phyloP scores from a whole-genome alignment of 164 flowering plant species.

The Kingdonia uniflora region DNA sequence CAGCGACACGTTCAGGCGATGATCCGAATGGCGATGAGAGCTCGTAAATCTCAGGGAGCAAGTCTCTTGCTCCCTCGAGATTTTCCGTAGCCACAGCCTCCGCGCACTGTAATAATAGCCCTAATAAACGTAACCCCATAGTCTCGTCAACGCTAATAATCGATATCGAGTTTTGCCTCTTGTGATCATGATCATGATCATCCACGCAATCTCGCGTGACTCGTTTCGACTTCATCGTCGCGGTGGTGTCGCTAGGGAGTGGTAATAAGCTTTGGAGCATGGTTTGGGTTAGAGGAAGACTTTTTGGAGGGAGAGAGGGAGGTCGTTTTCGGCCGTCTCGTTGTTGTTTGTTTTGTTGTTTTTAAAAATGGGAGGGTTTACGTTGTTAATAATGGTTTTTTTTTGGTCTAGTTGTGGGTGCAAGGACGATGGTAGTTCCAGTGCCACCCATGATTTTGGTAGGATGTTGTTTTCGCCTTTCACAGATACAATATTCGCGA shows the following conservation, averaged over 20 bases:
- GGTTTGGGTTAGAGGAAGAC: not conserved
- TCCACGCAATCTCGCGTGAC: conserved; percentile 8
- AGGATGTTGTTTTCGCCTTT: no score
- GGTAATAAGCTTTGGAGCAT: conserved; percentile 20
- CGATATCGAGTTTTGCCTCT: conserved; percentile 11
- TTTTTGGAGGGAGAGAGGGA: not conserved
- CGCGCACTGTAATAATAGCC: conserved; percentile 77
- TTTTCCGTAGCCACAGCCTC: conserved; percentile 69
- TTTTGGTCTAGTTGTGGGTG: no score
- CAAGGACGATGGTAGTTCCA: no score
- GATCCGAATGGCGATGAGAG: conserved; percentile 81
- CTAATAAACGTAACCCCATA: conserved; percentile 41
- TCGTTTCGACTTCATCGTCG: conserved; percentile 37
- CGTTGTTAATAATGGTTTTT: no score
- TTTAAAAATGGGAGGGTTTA: no score
- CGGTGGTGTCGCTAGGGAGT: conserved; percentile 11
- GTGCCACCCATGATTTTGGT: no score
- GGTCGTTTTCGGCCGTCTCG: not conserved
- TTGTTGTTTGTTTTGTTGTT: no score
- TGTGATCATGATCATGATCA: conserved; percentile 15
- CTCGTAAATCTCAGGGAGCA: conserved; percentile 64
- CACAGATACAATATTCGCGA: no score
- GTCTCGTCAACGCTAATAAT: no score
- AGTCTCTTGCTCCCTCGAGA: conserved; percentile 48
- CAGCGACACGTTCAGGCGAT: conserved; percentile 76